Base-by-base conservation (phyloP, 192 early-diverging fungal species). In the Coemansia sp. region DNA sequence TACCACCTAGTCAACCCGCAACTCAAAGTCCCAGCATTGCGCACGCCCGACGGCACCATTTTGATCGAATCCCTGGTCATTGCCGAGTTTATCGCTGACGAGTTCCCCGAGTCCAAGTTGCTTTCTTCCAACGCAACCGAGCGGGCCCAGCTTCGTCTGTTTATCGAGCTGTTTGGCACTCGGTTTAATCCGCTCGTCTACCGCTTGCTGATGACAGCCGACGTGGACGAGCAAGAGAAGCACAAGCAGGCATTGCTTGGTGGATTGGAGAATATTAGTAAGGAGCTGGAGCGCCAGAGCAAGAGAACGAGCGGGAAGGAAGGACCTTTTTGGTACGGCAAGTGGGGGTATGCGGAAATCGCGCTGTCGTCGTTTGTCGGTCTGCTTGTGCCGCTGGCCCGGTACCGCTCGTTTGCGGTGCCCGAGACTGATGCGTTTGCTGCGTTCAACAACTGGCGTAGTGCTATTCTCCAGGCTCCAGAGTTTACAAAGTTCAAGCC, bases 61-160 rank as follows among this genome's bases (percentile, higher is more conserved):
- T 75, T 91, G 44, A 83, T 85, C 57, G 90, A 91, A 58, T 86
- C 84, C 7, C 69, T 88, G 17, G 83, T 91, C 31, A 81, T 90
- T 37, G 67, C 87, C 44, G 89, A 91, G 69, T 87, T 80, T 62
- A 57, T 90, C 0, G 81, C 83, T 11, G 88, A 91, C 48, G 67
- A 85, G 42, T 85, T 81, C 62, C 86, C 86, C 17, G 82, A 85
- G 50, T 53, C 82, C 36, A 74, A 76, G 57, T 77, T 74, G 17
- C 62, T 66, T 7, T 51, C 78, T 1, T 22, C 23, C 28, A 36
- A 60, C 17, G 56, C 77, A 6, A 54, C 50, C 0, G 72, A 69
- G 60, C 77, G 77, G 4, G 77, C 77, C 3, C 77, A 79, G 37
- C 64, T 79, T 40, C 66, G 77, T 26, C 49, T 79, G 54, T 79